These are phyloP conservation scores for Rosa hybrid DNA, from an alignment of 331 rosid genomes.

Conservation along the genomic window DNA sequence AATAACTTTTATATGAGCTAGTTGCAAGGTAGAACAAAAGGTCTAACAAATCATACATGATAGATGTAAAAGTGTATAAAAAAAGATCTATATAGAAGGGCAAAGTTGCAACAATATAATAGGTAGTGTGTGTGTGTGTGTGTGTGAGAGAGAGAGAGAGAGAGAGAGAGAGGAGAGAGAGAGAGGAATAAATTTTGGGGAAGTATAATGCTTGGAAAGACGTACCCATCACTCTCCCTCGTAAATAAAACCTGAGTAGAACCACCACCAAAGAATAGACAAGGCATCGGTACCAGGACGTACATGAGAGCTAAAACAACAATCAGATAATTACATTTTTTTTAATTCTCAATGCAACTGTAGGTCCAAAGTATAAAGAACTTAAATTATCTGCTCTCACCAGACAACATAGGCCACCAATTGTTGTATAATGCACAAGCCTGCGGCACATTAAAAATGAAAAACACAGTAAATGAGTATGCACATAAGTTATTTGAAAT, in stretches of 20 bases:
- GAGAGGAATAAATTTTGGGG: neutral
- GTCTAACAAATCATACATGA: neutral
- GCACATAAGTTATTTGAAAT: conserved; percentile 8
- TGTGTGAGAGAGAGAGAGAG: too few relatives aligned
- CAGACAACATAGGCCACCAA: conserved; percentile 98
- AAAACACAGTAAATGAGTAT: neutral
- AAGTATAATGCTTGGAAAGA: conserved; percentile 22
- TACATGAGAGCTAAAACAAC: conserved; percentile 89
- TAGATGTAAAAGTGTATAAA: neutral
- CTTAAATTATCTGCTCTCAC: conserved; percentile 37
- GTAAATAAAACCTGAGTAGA: conserved; percentile 76
- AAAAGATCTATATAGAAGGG: neutral
- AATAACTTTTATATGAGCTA: neutral
- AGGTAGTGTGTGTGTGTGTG: neutral
- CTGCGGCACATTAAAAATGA: conserved; percentile 39
- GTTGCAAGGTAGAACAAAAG: neutral
- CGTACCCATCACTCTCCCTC: conserved; percentile 95
- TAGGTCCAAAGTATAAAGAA: neutral
- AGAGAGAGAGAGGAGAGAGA: too few relatives aligned
- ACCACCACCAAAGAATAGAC: conserved; percentile 96
- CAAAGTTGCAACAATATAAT: neutral
- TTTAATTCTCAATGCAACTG: conserved; percentile 1
- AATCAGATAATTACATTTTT: conserved; percentile 21
- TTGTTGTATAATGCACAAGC: conserved; percentile 93
- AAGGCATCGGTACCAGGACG: conserved; percentile 96